These are phyloP conservation scores for Wakefieldia striispora DNA, from an alignment of 768 basidiomycete genomes.

Conservation along the genomic window DNA sequence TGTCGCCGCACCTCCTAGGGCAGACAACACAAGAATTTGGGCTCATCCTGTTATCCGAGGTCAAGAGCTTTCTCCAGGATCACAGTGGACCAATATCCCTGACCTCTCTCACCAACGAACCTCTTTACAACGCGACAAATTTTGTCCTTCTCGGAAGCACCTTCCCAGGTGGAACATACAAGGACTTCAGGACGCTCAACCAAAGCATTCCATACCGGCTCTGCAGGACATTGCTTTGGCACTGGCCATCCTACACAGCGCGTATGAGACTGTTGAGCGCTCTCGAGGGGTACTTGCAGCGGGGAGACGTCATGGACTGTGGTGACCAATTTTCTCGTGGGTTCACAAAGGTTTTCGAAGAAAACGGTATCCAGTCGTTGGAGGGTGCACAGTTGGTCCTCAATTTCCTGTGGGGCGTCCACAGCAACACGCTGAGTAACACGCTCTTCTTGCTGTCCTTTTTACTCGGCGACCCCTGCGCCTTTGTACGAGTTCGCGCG, in stretches of 20 bases:
- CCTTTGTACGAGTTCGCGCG: constrained; percentile 42
- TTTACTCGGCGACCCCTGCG: constrained; percentile 43
- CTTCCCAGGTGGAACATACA: constrained; percentile 20
- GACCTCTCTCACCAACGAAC: constrained; percentile 13
- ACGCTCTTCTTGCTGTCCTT: constrained; percentile 17
- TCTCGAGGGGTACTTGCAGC: constrained; percentile 14
- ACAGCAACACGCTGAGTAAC: constrained; percentile 23
- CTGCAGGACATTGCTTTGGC: constrained; percentile 8
- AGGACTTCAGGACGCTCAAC: constrained; percentile 18
- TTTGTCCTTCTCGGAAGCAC: constrained; percentile 15
- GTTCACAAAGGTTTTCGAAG: constrained; percentile 18
- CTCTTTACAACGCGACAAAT: constrained; percentile 19
- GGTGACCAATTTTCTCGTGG: constrained; percentile 6
- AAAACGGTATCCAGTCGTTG: constrained; percentile 12
- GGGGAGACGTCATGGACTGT: constrained; percentile 1
- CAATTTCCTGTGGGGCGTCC: constrained; percentile 20
- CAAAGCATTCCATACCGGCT: constrained; percentile 21
- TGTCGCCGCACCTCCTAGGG: constrained; percentile 14
- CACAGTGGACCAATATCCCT: constrained; percentile 10
- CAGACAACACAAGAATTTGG: constrained; percentile 14
- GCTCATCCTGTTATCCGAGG: constrained; percentile 5
- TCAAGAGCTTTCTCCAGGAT: constrained; percentile 5
- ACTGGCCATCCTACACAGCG: constrained; percentile 15
- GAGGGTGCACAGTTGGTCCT: constrained; percentile 20
- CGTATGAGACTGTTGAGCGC: constrained; percentile 6